These are phyloP conservation scores for Picochlorum sp. DNA, from an alignment of 139 green algal species.

Conservation along the genomic window DNA sequence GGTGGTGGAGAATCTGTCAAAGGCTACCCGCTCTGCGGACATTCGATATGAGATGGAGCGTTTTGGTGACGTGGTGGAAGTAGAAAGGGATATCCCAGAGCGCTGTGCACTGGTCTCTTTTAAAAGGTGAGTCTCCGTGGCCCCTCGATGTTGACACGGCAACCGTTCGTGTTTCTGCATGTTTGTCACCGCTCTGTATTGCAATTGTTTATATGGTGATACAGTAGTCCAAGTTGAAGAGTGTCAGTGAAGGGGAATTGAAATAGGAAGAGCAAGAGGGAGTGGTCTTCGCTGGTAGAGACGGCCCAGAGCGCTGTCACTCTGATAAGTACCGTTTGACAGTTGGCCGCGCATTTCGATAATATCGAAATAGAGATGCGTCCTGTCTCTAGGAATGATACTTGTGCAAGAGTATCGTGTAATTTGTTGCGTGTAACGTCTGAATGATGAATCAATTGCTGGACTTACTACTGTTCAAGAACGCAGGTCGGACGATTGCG, in stretches of 20 bases:
- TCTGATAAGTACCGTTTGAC: too few species aligned
- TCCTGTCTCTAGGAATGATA: too few species aligned
- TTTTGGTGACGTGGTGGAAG: slow-evolving; percentile 27
- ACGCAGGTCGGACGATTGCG: not conserved
- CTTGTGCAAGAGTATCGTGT: not conserved
- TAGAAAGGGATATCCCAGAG: slow-evolving; percentile 31
- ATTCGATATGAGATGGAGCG: slow-evolving; percentile 24
- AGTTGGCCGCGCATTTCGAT: too few species aligned
- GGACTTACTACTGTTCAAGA: too few species aligned
- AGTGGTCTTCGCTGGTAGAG: too few species aligned
- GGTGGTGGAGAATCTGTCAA: slow-evolving; percentile 9
- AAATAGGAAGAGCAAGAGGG: too few species aligned
- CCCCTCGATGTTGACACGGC: slow-evolving; percentile 3
- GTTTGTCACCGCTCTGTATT: too few species aligned
- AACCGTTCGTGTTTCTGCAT: not conserved
- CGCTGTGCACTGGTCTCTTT: slow-evolving; percentile 47
- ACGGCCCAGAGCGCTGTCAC: too few species aligned
- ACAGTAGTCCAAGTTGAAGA: too few species aligned
- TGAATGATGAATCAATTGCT: not conserved
- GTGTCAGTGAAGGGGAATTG: not conserved
- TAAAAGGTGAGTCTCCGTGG: too few species aligned
- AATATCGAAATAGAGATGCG: too few species aligned
- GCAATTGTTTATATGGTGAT: too few species aligned
- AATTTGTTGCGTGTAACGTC: not conserved
- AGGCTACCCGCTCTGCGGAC: not conserved